phyloP scores from a whole-genome alignment of 805 yeast genomes.

The Ogataea sp. region DNA sequence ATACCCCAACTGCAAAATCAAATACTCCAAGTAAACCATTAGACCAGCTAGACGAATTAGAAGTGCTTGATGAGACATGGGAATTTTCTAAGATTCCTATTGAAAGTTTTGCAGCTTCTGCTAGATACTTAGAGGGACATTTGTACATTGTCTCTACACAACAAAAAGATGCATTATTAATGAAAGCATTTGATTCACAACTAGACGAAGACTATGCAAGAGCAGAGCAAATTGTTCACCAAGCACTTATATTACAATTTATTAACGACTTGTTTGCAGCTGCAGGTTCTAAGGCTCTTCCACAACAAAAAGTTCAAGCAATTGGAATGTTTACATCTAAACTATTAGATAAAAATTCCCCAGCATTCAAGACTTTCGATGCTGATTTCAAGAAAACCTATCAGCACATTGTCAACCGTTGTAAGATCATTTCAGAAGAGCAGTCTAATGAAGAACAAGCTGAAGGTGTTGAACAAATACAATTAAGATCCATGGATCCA shows the following conservation, averaged over 20 bases:
- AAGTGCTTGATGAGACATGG: slow-evolving; percentile 54
- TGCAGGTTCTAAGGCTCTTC: slow-evolving; percentile 12
- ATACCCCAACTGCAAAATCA: slow-evolving; percentile 14
- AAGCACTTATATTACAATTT: slow-evolving; percentile 74
- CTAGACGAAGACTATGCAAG: slow-evolving; percentile 46
- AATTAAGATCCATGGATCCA: slow-evolving; percentile 83
- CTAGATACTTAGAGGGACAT: slow-evolving; percentile 46
- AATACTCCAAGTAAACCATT: slow-evolving; percentile 24
- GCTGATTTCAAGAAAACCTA: slow-evolving; percentile 70
- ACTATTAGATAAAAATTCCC: slow-evolving; percentile 42
- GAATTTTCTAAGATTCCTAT: slow-evolving; percentile 52
- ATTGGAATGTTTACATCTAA: slow-evolving; percentile 62
- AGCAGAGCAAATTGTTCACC: slow-evolving; percentile 67
- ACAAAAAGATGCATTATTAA: slow-evolving; percentile 86
- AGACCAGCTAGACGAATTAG: slow-evolving; percentile 38
- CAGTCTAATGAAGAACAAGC: slow-evolving; percentile 26
- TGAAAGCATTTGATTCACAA: slow-evolving; percentile 86
- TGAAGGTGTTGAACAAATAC: slow-evolving; percentile 74
- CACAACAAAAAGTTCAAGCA: slow-evolving; percentile 25
- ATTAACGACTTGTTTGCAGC: slow-evolving; percentile 23
- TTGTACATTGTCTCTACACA: slow-evolving; percentile 67
- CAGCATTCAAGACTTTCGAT: slow-evolving; percentile 62
- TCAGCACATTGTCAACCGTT: slow-evolving; percentile 68
- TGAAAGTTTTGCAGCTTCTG: slow-evolving; percentile 39
- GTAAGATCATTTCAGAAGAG: slow-evolving; percentile 56